Base-by-base conservation (phyloP, 768 basidiomycete species). In the Mrakia hoshinonis region DNA sequence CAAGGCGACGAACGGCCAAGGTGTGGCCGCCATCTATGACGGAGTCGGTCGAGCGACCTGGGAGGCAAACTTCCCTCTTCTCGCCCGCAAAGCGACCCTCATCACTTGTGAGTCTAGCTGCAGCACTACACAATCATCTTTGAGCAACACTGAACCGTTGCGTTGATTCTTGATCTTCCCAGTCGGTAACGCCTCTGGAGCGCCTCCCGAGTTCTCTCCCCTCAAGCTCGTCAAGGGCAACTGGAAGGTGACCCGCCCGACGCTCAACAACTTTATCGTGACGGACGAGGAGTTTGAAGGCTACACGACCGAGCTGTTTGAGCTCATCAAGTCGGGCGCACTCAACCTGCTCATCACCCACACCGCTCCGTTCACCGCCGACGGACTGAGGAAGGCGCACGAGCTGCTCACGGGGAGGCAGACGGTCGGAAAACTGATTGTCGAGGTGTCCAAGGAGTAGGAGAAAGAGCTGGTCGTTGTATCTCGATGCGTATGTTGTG, bases 11-110 rank as follows among this genome's bases (percentile, higher is more conserved):
- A 77, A 76, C 2, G 79, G 79, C 15, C 73, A 79, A 24, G 81
- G 81, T 34, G 79, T 92, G 5, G 85, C 95, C 73, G 94, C 86
- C 20, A 85, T 92, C 29, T 95, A 89, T 76, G 95, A 99, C 76
- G 95, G 95, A 36, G 92, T 99, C n/a, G 95, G 95, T 1, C 94
- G 90, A 82, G 90, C 92, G 78, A 97, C 93, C 85, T 94, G 80
- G 70, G 89, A 83, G 1, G 36, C 69, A 22, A 73, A 76, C 69
- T 74, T 74, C 38, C 18, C 51, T 73, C 73, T n/a, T 29, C 69
- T 13, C 47, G 69, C 54, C 64, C 36, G 20, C 11, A 60, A 72
- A 31, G 55, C 70, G 60, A 73, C 72, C 49, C 29, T 72, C 66
- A 22, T 55, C 43, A 65, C 75, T 52, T 29, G 20, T 69, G 46